These are phyloP conservation scores for Pichia norvegensis DNA, from an alignment of 1,139 yeast species.

Conservation along the genomic window DNA sequence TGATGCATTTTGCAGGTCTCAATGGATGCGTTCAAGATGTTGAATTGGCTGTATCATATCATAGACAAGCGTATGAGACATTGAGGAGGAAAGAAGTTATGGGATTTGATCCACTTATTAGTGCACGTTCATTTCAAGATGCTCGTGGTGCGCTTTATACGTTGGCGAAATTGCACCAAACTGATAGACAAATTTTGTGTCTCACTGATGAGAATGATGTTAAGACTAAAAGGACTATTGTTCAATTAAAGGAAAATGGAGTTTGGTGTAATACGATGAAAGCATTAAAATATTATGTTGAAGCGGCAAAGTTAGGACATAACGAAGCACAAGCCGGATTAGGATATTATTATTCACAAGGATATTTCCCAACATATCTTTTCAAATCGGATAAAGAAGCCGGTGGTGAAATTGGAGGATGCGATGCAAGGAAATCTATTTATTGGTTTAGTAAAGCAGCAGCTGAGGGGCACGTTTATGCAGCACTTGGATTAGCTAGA, in stretches of 20 bases:
- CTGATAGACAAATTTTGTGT: slow-evolving; percentile 26
- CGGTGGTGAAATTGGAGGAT: slow-evolving; percentile 37
- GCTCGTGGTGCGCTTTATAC: slow-evolving; percentile 29
- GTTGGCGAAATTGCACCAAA: slow-evolving; percentile 29
- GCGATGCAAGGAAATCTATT: slow-evolving; percentile 66
- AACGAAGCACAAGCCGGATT: slow-evolving; percentile 78
- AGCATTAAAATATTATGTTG: slow-evolving; percentile 62
- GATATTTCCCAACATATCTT: slow-evolving; percentile 39
- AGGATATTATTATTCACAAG: slow-evolving; percentile 83
- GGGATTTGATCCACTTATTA: slow-evolving; percentile 26
- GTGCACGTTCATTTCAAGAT: slow-evolving; percentile 27
- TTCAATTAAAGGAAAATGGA: slow-evolving; percentile 27
- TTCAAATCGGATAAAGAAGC: slow-evolving; percentile 28
- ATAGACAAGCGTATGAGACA: slow-evolving; percentile 43
- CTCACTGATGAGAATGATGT: slow-evolving; percentile 23
- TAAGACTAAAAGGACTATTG: slow-evolving; percentile 24
- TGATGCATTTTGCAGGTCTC: slow-evolving; percentile 49
- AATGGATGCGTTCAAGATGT: slow-evolving; percentile 33
- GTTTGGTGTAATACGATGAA: slow-evolving; percentile 40
- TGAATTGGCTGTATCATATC: slow-evolving; percentile 46
- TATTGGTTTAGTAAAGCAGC: slow-evolving; percentile 90
- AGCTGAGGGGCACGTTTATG: slow-evolving; percentile 68
- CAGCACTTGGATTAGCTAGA: slow-evolving; percentile 82
- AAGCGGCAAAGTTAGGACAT: slow-evolving; percentile 71
- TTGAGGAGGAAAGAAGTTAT: slow-evolving; percentile 20